These are phyloP conservation scores for Neoboletus magnificus DNA, from an alignment of 768 basidiomycete genomes.

Conservation along the genomic window DNA sequence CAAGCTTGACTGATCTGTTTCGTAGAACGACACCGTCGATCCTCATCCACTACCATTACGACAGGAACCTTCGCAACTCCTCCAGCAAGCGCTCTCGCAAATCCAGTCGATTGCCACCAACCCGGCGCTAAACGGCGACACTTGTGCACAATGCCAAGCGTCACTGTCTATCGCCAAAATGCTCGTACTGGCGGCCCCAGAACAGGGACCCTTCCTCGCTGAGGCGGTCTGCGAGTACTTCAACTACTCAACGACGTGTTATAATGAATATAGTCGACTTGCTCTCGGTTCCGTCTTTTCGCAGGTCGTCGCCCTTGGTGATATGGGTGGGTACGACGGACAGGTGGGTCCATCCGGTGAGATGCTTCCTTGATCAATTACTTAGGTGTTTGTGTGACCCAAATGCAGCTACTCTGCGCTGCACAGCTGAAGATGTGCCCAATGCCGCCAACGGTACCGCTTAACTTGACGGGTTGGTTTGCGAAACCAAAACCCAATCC, in stretches of 20 bases:
- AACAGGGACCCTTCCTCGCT: slow-evolving; percentile 39
- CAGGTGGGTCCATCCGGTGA: slow-evolving; percentile 31
- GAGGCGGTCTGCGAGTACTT: slow-evolving; percentile 44
- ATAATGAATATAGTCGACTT: slow-evolving; percentile 30
- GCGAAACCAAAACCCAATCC: slow-evolving; percentile 49
- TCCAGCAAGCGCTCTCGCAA: slow-evolving; percentile 38
- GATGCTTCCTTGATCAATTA: not conserved
- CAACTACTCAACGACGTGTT: slow-evolving; percentile 36
- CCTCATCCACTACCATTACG: slow-evolving; percentile 42
- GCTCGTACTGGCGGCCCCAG: slow-evolving; percentile 41
- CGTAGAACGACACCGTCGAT: slow-evolving; percentile 42
- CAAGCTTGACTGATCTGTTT: not conserved
- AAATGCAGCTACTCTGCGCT: slow-evolving; percentile 34
- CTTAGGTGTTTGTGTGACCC: not conserved
- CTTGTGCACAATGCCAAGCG: slow-evolving; percentile 40
- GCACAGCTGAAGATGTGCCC: slow-evolving; percentile 36
- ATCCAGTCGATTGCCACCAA: slow-evolving; percentile 38
- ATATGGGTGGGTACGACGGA: slow-evolving; percentile 49
- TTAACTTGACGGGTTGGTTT: slow-evolving; percentile 49
- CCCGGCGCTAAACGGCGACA: slow-evolving; percentile 34
- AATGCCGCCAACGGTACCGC: slow-evolving; percentile 37
- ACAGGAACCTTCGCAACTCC: slow-evolving; percentile 34
- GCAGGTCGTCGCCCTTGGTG: slow-evolving; percentile 46
- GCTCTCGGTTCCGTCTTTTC: slow-evolving; percentile 44
- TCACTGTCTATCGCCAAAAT: slow-evolving; percentile 41